Evolutionary conservation across 2,329 filamentous ascomycete genomes (phyloP).

Genomic region (Aspergillus sp.): DNA sequence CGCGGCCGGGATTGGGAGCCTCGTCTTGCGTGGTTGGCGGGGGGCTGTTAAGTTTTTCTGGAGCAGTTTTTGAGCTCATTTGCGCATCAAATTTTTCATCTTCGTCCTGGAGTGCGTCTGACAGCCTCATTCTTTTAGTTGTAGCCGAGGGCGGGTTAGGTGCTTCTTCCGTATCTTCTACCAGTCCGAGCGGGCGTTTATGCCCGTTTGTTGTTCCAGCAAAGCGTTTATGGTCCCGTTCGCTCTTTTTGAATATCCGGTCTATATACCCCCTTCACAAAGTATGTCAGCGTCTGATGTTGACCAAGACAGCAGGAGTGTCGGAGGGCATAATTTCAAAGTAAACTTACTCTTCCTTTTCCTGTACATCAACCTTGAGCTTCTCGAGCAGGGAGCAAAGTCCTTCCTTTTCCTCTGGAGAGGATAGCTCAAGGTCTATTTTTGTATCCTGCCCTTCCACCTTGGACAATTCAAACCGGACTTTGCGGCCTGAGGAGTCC

Average conservation of each 20-base stretch:
- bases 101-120: slow-evolving; percentile 28
- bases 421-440: slow-evolving; percentile 32
- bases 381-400: slow-evolving; percentile 20
- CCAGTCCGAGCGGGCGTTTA: slow-evolving; percentile 18
- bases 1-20: slow-evolving; percentile 1
- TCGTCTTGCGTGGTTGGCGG: background rate
- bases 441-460: slow-evolving; percentile 15
- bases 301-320: background rate
- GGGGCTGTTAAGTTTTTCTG: slow-evolving; percentile 1
- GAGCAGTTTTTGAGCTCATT: slow-evolving; percentile 3
- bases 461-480: slow-evolving; percentile 29
- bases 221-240: slow-evolving; percentile 7
- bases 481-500: slow-evolving; percentile 25
- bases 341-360: slow-evolving; percentile 27
- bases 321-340: background rate
- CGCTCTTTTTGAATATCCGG: slow-evolving; percentile 25
- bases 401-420: slow-evolving; percentile 19
- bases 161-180: slow-evolving; percentile 6
- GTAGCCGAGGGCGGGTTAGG: slow-evolving; percentile 10
- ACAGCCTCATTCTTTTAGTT: slow-evolving; percentile 31
- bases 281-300: slow-evolving; percentile 8
- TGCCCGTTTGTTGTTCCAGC: slow-evolving; percentile 4
- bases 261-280: slow-evolving; percentile 34
- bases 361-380: slow-evolving; percentile 11
- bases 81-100: slow-evolving; percentile 12